Evolutionary conservation across 768 basidiomycete genomes (phyloP), one percentile per base, ranked within the genome.

Genomic region (Royoungia palumana): DNA sequence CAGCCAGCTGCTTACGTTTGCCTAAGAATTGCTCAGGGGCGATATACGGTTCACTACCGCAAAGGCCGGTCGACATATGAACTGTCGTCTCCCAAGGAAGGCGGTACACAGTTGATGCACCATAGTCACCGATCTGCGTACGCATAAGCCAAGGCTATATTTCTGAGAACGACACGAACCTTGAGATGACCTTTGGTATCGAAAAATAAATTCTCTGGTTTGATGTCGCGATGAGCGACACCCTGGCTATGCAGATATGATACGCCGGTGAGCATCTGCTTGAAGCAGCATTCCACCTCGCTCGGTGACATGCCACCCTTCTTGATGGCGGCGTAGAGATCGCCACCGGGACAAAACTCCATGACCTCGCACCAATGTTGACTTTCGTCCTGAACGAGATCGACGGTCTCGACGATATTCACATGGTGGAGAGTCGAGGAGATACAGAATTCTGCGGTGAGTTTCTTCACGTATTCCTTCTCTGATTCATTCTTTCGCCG

Each of bases 401-500:
- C 95, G 50, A 99, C 95, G 6, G 95, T 99, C 74, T 98, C 94
- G 64, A 98, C 94, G 60, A 98, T 81, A 67, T 98, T 98, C 62
- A 83, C 74, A 64, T 95, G 94, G 65, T 92, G 91, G 24, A 98
- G 70, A 2, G 94, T 96, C 32, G 94, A 96, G 37, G 92, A 94
- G 54, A 98, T 98, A 71, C 94, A 98, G 71, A 97, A 98, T 67
- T 98, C 95, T 21, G 95, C 93, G 6, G 95, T 99, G 59, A 99
- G 87, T 70, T 99, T 99, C 83, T 99, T 99, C 73, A 99, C 85
- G 62, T 99, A 99, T 74, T 99, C 95, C 69, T 96, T 96, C 71
- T 99, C 95, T 6, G 94, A 84, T 74, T 99, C 95, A 63, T 95
- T 96, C 81, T 94, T 95, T 59, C 95, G 82, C 54, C 95, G 83